Conservation (phyloP, 768 basidiomycete genomes). For the Calocera viscosa region DNA sequence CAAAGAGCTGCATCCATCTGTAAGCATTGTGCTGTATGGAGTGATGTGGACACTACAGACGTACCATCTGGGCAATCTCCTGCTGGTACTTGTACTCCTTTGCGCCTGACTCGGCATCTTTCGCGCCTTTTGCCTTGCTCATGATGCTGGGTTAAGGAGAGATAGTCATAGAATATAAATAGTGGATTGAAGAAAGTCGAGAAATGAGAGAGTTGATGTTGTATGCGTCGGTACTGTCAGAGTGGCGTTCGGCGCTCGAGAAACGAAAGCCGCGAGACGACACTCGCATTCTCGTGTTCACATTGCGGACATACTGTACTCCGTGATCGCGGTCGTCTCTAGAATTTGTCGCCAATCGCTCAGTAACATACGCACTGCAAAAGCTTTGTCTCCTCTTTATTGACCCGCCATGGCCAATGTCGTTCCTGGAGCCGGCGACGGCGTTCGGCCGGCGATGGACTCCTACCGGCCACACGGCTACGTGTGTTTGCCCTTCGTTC, state of each 20-base stretch:
- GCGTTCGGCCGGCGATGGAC: constrained; percentile 18
- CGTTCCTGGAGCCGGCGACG: neutral
- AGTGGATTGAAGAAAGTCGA: neutral
- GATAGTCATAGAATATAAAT: neutral
- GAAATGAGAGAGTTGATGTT: neutral
- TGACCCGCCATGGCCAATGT: neutral
- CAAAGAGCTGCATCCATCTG: constrained; percentile 64
- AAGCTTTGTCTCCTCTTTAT: neutral
- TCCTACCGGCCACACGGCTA: constrained; percentile 34
- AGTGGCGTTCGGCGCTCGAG: constrained; percentile 1
- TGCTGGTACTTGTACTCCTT: constrained; percentile 68
- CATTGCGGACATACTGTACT: neutral
- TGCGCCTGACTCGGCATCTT: constrained; percentile 14
- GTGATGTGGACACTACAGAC: constrained; percentile 11
- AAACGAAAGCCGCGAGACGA: neutral
- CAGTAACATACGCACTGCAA: neutral
- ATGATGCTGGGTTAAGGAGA: constrained; percentile 4
- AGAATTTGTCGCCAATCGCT: no score
- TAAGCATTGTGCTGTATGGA: neutral
- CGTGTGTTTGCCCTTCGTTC: constrained; percentile 17
- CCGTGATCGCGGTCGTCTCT: no score
- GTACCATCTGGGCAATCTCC: constrained; percentile 90
- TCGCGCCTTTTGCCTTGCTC: constrained; percentile 16
- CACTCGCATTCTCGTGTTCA: neutral
- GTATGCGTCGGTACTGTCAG: neutral